phyloP scores from a whole-genome alignment of 305 asterid genomes.

The Rubia occidens region DNA sequence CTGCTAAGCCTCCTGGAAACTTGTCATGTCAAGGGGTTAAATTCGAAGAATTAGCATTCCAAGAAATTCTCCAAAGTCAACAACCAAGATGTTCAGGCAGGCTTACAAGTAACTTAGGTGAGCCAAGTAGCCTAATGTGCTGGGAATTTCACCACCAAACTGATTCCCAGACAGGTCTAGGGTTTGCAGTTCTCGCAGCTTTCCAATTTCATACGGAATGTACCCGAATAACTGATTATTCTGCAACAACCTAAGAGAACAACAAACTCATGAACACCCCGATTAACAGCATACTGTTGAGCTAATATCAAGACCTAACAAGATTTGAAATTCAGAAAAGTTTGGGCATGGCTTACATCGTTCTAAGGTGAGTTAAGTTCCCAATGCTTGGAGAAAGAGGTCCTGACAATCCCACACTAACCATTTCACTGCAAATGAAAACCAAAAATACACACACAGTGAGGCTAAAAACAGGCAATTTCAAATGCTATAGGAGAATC shows the following conservation, averaged over 20 bases:
- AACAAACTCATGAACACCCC: slow-evolving; percentile 6
- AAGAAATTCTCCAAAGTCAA: slow-evolving; percentile 12
- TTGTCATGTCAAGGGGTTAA: slow-evolving; percentile 12
- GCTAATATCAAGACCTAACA: not conserved
- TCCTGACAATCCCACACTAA: slow-evolving; percentile 67
- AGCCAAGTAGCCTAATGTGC: slow-evolving; percentile 49
- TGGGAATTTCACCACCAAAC: slow-evolving; percentile 68
- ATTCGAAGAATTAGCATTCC: slow-evolving; percentile 15
- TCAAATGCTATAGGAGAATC: not conserved
- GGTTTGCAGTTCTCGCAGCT: slow-evolving; percentile 58
- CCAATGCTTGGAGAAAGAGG: slow-evolving; percentile 73
- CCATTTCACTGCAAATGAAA: slow-evolving; percentile 58
- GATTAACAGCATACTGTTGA: not conserved
- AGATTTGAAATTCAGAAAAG: not conserved
- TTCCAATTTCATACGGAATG: slow-evolving; percentile 65
- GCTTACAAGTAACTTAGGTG: slow-evolving; percentile 61
- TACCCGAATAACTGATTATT: slow-evolving; percentile 59
- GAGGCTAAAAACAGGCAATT: not conserved
- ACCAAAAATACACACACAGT: not conserved
- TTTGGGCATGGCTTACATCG: slow-evolving; percentile 45
- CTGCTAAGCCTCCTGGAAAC: slow-evolving; percentile 70
- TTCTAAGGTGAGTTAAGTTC: slow-evolving; percentile 62
- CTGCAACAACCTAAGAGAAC: slow-evolving; percentile 55
- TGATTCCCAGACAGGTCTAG: slow-evolving; percentile 76
- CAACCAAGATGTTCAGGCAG: slow-evolving; percentile 11